Conservation (phyloP, 1,284 basidiomycete genomes). For the Leccinum pachyderme region DNA sequence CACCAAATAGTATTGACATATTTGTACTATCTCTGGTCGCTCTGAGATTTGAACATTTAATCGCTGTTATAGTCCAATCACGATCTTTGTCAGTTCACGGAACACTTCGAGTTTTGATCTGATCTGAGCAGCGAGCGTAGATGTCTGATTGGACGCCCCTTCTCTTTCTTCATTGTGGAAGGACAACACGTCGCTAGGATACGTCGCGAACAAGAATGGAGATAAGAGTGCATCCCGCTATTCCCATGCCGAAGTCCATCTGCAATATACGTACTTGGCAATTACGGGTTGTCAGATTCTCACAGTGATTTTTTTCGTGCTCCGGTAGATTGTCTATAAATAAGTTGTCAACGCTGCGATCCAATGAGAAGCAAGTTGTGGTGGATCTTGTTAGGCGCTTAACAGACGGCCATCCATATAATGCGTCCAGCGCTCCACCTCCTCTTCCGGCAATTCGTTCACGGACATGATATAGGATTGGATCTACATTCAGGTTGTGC, state of each 20-base stretch:
- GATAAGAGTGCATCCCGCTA: too few relatives aligned
- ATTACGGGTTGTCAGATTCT: too few relatives aligned
- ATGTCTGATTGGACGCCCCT: conserved; percentile 33
- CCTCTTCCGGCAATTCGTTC: conserved; percentile 11
- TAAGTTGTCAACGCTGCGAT: conserved; percentile 27
- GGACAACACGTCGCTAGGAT: conserved; percentile 38
- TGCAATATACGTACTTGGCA: too few relatives aligned
- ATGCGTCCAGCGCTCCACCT: conserved; percentile 21
- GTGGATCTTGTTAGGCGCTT: too few relatives aligned
- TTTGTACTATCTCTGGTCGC: background rate
- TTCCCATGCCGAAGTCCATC: too few relatives aligned
- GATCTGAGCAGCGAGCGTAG: conserved; percentile 26
- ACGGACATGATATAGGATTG: conserved; percentile 21
- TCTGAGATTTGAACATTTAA: background rate
- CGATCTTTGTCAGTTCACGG: conserved; percentile 22
- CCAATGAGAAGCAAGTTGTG: conserved; percentile 16
- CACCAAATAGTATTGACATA: background rate
- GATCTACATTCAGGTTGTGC: conserved; percentile 14
- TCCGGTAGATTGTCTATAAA: conserved; percentile 31
- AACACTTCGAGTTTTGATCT: conserved; percentile 28
- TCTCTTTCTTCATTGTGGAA: conserved; percentile 43
- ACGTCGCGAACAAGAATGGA: too few relatives aligned
- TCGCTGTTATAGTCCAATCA: conserved; percentile 14
- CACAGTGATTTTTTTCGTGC: background rate
- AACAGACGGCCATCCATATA: too few relatives aligned